Conservation (phyloP, 495 filamentous ascomycete genomes). For the Aspergillus wentii region DNA sequence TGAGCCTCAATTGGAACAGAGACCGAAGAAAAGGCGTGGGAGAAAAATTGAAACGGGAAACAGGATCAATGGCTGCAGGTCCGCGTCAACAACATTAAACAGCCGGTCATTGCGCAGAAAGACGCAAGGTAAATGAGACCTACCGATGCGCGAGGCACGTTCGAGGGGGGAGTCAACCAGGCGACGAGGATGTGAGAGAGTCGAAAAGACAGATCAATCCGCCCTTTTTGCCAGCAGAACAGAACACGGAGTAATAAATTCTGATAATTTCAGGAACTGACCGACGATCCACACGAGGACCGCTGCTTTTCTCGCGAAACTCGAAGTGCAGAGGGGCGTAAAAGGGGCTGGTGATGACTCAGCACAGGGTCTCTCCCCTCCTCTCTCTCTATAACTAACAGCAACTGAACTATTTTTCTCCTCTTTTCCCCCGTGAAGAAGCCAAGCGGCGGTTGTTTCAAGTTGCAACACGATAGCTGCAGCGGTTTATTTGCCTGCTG, state of each 20-base stretch:
- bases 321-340: constrained; percentile 29
- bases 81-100: constrained; percentile 9
- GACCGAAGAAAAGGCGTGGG: background rate
- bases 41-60: constrained; percentile 1
- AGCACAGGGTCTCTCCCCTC: constrained; percentile 9
- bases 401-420: too few relatives aligned
- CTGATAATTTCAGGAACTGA: too few relatives aligned
- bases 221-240: too few relatives aligned
- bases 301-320: constrained; percentile 2
- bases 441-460: too few relatives aligned
- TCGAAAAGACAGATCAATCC: background rate
- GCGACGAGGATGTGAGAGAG: background rate
- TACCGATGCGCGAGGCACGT: too few relatives aligned
- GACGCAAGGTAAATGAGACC: constrained; percentile 10
- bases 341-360: constrained; percentile 37
- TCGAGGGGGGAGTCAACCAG: too few relatives aligned
- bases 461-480: too few relatives aligned
- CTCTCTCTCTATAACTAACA: background rate
- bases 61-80: constrained; percentile 4
- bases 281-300: constrained; percentile 1
- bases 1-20: background rate
- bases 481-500: too few relatives aligned
- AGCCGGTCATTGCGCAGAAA: constrained; percentile 1
- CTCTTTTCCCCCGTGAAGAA: too few relatives aligned
- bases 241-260: too few relatives aligned